A percentile compares a stretch with the other conserved stretches of the same genome.
These are phyloP conservation scores for Neonectria neomacrospora DNA, from an alignment of 2,329 filamentous ascomycete genomes.

Conservation along the genomic window DNA sequence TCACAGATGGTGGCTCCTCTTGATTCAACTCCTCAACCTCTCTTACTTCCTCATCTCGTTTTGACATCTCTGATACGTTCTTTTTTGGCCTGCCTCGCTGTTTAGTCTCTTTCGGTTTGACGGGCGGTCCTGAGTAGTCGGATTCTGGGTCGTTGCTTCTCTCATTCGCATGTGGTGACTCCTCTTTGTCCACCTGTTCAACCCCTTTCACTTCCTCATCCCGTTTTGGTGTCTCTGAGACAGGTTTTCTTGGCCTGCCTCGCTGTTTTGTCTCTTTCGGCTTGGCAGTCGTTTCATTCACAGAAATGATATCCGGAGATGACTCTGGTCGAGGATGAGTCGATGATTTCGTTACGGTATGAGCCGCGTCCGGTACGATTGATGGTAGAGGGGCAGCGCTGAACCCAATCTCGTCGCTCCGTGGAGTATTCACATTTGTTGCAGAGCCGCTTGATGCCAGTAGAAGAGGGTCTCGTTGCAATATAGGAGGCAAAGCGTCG, in stretches of 20 bases:
- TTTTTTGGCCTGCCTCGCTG: slow-evolving; percentile 15
- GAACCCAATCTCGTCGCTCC: slow-evolving; percentile 37
- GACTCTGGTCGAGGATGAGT: slow-evolving; percentile 30
- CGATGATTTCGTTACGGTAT: slow-evolving; percentile 7
- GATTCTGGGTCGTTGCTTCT: slow-evolving; percentile 25
- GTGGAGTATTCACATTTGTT: slow-evolving; percentile 52
- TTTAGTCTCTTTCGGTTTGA: not conserved
- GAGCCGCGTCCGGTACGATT: slow-evolving; percentile 17
- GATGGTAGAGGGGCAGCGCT: slow-evolving; percentile 37
- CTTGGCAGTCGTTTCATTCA: slow-evolving; percentile 26
- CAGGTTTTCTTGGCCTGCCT: slow-evolving; percentile 6
- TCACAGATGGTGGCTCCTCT: slow-evolving; percentile 11
- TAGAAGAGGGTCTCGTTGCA: slow-evolving; percentile 32
- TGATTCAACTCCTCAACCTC: slow-evolving; percentile 10
- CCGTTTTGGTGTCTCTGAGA: not conserved
- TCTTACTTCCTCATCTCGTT: slow-evolving; percentile 11
- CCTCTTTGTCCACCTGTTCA: slow-evolving; percentile 3
- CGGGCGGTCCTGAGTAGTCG: slow-evolving; percentile 23
- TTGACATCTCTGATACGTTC: slow-evolving; percentile 5
- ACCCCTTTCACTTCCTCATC: slow-evolving; percentile 14
- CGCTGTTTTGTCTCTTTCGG: not conserved
- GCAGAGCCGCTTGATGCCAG: slow-evolving; percentile 48
- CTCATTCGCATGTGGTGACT: slow-evolving; percentile 16
- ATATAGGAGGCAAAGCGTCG: slow-evolving; percentile 30
- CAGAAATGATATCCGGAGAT: slow-evolving; percentile 42